These are phyloP conservation scores for Silene conica DNA, from an alignment of 148 eudicot species.

Conservation along the genomic window DNA sequence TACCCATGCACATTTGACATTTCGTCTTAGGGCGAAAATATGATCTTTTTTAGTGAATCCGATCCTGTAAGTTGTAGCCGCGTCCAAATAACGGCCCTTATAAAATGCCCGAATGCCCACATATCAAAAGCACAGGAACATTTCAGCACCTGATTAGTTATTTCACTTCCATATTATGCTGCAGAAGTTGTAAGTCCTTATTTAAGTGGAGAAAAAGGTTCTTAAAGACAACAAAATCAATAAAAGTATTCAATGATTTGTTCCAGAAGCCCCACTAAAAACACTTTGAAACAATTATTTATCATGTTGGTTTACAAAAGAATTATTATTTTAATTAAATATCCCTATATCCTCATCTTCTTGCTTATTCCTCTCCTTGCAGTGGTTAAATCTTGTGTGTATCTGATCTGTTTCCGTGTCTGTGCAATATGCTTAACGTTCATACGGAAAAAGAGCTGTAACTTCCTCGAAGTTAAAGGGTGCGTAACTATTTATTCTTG, in stretches of 20 bases:
- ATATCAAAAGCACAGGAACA: not conserved
- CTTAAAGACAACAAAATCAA: slow-evolving; percentile 25
- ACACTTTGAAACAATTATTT: slow-evolving; percentile 1
- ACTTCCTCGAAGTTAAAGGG: not conserved
- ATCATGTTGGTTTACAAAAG: slow-evolving; percentile 1
- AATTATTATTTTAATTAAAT: not conserved
- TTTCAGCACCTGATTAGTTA: not conserved
- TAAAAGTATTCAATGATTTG: slow-evolving; percentile 12
- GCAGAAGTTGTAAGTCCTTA: not conserved
- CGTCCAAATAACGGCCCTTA: not conserved
- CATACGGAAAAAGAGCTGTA: not conserved
- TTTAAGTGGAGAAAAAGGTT: slow-evolving; percentile 6
- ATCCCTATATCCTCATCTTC: not conserved
- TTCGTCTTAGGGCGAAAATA: too few species aligned
- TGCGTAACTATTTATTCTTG: not conserved
- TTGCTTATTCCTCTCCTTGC: slow-evolving; percentile 6
- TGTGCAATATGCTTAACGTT: not conserved
- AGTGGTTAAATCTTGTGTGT: slow-evolving; percentile 10
- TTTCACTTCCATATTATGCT: not conserved
- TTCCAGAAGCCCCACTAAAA: not conserved
- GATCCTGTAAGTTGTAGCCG: not conserved
- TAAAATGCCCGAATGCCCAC: not conserved
- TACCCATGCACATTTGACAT: too few species aligned
- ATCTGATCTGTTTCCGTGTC: not conserved
- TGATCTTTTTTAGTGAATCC: too few species aligned